These are phyloP conservation scores for Pseudonectria buxi DNA, from an alignment of 2,329 filamentous ascomycete species.

Conservation along the genomic window DNA sequence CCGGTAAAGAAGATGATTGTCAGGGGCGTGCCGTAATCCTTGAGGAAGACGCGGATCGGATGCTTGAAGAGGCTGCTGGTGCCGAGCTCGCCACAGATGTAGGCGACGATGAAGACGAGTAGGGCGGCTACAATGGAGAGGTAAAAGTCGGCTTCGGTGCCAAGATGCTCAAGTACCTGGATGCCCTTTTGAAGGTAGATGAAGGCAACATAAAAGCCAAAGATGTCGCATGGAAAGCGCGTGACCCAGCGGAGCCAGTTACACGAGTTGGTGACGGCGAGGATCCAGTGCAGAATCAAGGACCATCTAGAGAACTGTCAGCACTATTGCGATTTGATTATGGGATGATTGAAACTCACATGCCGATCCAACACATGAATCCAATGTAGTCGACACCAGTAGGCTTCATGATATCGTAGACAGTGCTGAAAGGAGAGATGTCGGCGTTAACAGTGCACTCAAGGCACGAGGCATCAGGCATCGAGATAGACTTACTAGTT, in stretches of 20 bases:
- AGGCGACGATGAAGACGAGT: slow-evolving; percentile 71
- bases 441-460: too few relatives aligned
- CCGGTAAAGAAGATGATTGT: slow-evolving; percentile 84
- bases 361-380: slow-evolving; percentile 88
- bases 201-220: slow-evolving; percentile 87
- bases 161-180: slow-evolving; percentile 74
- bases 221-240: slow-evolving; percentile 86
- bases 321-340: neutral
- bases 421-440: slow-evolving; percentile 47
- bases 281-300: slow-evolving; percentile 74
- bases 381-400: slow-evolving; percentile 74
- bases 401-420: slow-evolving; percentile 79
- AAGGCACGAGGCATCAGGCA: too few relatives aligned
- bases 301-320: slow-evolving; percentile 55
- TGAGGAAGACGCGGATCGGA: slow-evolving; percentile 71
- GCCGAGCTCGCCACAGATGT: slow-evolving; percentile 66
- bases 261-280: slow-evolving; percentile 79
- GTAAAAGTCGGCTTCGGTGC: slow-evolving; percentile 61
- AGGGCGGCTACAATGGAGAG: slow-evolving; percentile 70
- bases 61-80: slow-evolving; percentile 66
- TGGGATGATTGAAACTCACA: slow-evolving; percentile 41
- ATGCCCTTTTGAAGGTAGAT: slow-evolving; percentile 90
- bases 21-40: slow-evolving; percentile 82
- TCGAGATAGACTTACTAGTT: slow-evolving; percentile 56
- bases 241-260: slow-evolving; percentile 87